A percentile compares a stretch with the other conserved stretches of the same genome.
phyloP scores from a whole-genome alignment of 306 rosid species.

The Astragalus glycyphyllos region DNA sequence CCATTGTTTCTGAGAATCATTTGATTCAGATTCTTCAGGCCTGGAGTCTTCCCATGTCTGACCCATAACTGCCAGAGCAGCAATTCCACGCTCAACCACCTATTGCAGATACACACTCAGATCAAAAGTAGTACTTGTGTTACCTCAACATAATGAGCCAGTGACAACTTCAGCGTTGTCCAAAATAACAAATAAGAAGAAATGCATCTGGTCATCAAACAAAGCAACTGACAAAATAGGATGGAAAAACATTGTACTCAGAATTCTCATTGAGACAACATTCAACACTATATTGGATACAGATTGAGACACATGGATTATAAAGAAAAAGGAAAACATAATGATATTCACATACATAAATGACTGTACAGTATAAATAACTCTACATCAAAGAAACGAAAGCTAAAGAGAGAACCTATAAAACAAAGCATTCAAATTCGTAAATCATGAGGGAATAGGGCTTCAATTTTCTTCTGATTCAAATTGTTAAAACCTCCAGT shows the following conservation, averaged over 20 bases:
- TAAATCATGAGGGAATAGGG: not conserved
- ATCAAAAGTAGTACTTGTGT: constrained; percentile 22
- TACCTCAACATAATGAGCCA: constrained; percentile 22
- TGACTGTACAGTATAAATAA: constrained; percentile 9
- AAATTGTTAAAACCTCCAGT: constrained; percentile 1
- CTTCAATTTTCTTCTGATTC: constrained; percentile 12
- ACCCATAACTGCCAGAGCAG: constrained; percentile 78
- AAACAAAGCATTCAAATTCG: constrained; percentile 16
- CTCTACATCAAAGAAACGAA: not conserved
- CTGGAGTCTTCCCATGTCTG: constrained; percentile 72
- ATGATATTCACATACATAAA: not conserved
- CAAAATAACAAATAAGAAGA: constrained; percentile 18
- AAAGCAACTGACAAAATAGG: constrained; percentile 27
- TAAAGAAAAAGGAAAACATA: constrained; percentile 1
- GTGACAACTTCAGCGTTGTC: constrained; percentile 18
- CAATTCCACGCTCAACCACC: constrained; percentile 82
- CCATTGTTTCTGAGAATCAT: constrained; percentile 60
- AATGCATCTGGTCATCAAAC: constrained; percentile 9
- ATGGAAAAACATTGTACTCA: constrained; percentile 20
- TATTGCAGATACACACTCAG: constrained; percentile 39
- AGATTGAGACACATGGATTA: constrained; percentile 20
- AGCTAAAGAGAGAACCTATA: not conserved
- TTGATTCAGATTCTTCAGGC: constrained; percentile 63
- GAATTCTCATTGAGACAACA: not conserved
- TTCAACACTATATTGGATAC: constrained; percentile 3